Base-by-base conservation (phyloP, 106 monocot species). In the Dendrobium officinale region DNA sequence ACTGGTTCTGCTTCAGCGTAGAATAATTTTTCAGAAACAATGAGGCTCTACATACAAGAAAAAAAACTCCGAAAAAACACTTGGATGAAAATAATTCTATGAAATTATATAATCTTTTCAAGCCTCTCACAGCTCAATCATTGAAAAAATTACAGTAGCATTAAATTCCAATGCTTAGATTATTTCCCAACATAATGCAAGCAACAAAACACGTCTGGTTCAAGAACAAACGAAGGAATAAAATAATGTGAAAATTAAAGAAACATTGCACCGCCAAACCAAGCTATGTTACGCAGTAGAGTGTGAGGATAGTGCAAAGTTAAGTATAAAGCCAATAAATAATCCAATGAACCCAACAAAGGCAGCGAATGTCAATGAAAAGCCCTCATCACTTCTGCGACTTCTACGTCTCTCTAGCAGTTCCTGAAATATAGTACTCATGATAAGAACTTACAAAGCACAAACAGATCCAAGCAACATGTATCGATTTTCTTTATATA, bases 301-400 rank as follows among this genome's bases (percentile, higher is more conserved):
- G 55, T 86, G 91, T 41, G 85, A 67, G 67, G 87, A 85, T 10
- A 87, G 73, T 45, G 78, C 77, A 24, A 91, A 73, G 41, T 89
- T 91, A 75, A 93, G 80, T 54, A 93, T 64, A 55, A 86, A 55
- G 15, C 93, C 93, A 58, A 93, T 44, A 77, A 88, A 37, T 24
- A 93, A 26, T 33, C 89, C 93, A 9, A 93, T 56, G 10, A 93
- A 82, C 22, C 89, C 91, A 56, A 76, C 93, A 51, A 91, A 81
- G 55, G 85, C 87, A 40, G 89, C 84, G 44, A 93, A 91, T 9
- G 81, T 78, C 55, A 91, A 81, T 18, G 93, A 93, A 79, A 93
- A 93, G 18, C 93, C 90, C 2, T 85, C 47, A 61, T 84, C 87
- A 51, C 80, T 70, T 84, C 86, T 84, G 3, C 81, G 82, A 82